Evolutionary conservation across 2,329 filamentous ascomycete species (phyloP).

Genomic region (Rhinocladiella similis): DNA sequence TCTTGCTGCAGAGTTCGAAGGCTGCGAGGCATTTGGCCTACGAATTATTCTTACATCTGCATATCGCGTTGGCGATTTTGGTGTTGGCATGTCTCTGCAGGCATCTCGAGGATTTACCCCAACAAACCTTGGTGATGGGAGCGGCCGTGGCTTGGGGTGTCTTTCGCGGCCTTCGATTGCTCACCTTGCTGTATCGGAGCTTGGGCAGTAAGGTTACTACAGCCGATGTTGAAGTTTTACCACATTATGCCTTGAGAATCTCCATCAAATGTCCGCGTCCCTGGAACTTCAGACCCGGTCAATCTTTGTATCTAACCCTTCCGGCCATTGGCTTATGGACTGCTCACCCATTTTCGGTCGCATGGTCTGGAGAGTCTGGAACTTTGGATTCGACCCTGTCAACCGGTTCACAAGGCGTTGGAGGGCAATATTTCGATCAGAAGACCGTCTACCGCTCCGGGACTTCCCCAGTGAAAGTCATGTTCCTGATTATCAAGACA

Average conservation of each 20-base stretch:
- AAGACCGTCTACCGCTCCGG: conserved; percentile 42
- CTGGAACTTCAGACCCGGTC: conserved; percentile 66
- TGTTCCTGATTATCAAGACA: conserved; percentile 83
- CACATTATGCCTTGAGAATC: conserved; percentile 68
- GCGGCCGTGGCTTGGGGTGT: conserved; percentile 74
- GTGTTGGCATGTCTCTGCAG: conserved; percentile 72
- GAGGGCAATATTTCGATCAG: conserved; percentile 23
- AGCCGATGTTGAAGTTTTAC: conserved; percentile 66
- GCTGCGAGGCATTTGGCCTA: conserved; percentile 92
- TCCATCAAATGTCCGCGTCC: conserved; percentile 69
- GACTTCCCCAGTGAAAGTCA: conserved; percentile 54
- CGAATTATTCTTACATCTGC: conserved; percentile 88
- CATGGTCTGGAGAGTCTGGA: conserved; percentile 63
- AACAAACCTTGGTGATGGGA: conserved; percentile 72
- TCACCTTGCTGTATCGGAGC: conserved; percentile 66
- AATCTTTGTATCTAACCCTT: conserved; percentile 74
- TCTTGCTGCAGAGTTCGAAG: conserved; percentile 71
- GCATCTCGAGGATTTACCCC: conserved; percentile 70
- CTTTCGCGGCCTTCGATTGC: conserved; percentile 67
- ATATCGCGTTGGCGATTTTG: conserved; percentile 73
- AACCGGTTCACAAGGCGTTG: conserved; percentile 20
- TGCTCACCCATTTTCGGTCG: conserved; percentile 76
- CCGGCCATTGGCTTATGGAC: conserved; percentile 67
- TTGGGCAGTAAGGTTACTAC: conserved; percentile 60
- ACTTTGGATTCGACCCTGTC: conserved; percentile 36